Base-by-base conservation (phyloP, 163 green algal species). In the Chlorella variabilis region DNA sequence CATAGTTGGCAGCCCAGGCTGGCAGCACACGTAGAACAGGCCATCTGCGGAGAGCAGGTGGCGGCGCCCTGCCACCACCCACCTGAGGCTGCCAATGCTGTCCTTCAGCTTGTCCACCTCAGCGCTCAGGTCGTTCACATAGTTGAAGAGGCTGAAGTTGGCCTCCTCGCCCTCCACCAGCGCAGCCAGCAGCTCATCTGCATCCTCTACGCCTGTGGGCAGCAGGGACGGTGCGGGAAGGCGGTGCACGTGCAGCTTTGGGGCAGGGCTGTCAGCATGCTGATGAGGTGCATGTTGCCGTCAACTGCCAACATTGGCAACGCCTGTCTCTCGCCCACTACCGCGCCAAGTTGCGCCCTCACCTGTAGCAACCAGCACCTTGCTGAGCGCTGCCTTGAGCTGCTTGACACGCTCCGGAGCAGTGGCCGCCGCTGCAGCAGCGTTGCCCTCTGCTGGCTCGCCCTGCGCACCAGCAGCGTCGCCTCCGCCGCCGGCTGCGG, bases 121-220 rank as follows among this genome's bases (percentile, higher is more conserved):
- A 42, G 88, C 82, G 74, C 96, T 96, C 61, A 95, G 85, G 83
- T 96, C 90, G 70, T 96, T 95, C 20, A 98, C 91, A 74, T 97
- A 97, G 87, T 93, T 96, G 87, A 98, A 97, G 62, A 97, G 90
- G 18, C 86, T 93, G 90, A 96, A 97, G 91, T 96, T 97, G 83
- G 92, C 83, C 83, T 97, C 93, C 87, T 98, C 93, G 0, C 87
- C 90, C 54, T 86, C 86, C 69, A 91, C 88, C 83, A 98, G 94
- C 36, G 82, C 89, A 58, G 87, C 88, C 39, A 96, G 91, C 70
- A 98, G 89, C 81, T 94, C 90, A 63, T 97, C 94, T 65, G 97
- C 94, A 83, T 96, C 91, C 59, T 87, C 76, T 38, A 94, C 92
- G 77, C 92, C 93, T 93, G 82, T 54, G 33, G 18, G 48, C 20